A percentile compares a stretch with the other conserved stretches of the same genome.
phyloP scores from a whole-genome alignment of 768 basidiomycete genomes.

The Cystofilobasidium macerans region DNA sequence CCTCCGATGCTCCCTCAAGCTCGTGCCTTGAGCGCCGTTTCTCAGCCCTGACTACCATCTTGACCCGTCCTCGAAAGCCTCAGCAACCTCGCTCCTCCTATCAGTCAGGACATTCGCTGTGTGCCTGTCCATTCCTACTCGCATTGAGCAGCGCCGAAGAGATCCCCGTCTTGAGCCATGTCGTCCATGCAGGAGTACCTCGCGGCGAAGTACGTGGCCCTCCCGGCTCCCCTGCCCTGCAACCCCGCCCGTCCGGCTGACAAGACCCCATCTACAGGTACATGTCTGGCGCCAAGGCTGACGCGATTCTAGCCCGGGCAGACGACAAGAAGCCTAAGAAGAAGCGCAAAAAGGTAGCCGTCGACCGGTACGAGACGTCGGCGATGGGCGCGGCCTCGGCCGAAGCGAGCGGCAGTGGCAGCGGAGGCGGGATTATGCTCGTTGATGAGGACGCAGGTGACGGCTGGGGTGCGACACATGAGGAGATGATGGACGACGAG shows the following conservation, averaged over 20 bases:
- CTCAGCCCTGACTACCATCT: too few species aligned
- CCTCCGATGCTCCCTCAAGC: too few species aligned
- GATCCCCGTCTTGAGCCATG: too few species aligned
- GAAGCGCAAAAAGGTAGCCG: slow-evolving; percentile 65
- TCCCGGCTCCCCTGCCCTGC: neutral
- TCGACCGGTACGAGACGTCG: slow-evolving; percentile 31
- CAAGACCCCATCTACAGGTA: slow-evolving; percentile 41
- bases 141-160: too few species aligned
- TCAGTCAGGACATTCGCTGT: too few species aligned
- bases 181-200: slow-evolving; percentile 25
- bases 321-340: slow-evolving; percentile 39
- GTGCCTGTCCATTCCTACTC: too few species aligned
- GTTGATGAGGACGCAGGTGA: slow-evolving; percentile 38
- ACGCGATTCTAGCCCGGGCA: slow-evolving; percentile 71
- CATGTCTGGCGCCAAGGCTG: slow-evolving; percentile 93
- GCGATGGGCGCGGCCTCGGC: slow-evolving; percentile 32
- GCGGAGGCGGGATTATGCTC: slow-evolving; percentile 28
- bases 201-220: slow-evolving; percentile 19
- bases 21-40: too few species aligned
- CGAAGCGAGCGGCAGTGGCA: slow-evolving; percentile 11
- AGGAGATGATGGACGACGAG: slow-evolving; percentile 49
- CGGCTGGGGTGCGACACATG: slow-evolving; percentile 40
- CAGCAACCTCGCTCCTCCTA: too few species aligned
- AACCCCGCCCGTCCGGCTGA: neutral
- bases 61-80: too few species aligned